Evolutionary conservation across 108 stramenopile genomes (phyloP).

Genomic region (Fragilaria crotonensis): DNA sequence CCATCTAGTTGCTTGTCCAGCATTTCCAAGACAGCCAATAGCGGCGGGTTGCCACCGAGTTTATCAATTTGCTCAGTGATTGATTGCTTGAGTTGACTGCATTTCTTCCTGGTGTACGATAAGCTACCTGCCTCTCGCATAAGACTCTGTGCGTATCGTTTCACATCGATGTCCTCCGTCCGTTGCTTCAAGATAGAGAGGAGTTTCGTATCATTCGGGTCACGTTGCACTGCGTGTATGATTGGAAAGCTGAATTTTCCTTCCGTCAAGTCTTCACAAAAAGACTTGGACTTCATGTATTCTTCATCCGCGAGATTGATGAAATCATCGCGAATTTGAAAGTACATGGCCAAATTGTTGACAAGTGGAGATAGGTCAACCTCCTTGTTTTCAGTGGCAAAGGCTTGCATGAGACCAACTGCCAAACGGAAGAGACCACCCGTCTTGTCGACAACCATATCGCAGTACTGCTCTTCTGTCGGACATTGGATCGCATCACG

Average conservation of each 20-base stretch:
- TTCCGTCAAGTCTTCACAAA: slow-evolving; percentile 96
- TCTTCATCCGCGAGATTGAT: slow-evolving; percentile 90
- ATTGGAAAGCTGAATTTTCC: slow-evolving; percentile 95
- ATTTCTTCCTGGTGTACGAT: slow-evolving; percentile 62
- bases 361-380: slow-evolving; percentile 72
- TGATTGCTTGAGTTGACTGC: slow-evolving; percentile 42
- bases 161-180: slow-evolving; percentile 87
- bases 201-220: slow-evolving; percentile 46
- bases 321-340: slow-evolving; percentile 94
- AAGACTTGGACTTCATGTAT: slow-evolving; percentile 91
- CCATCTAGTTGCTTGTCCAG: slow-evolving; percentile 69
- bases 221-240: slow-evolving; percentile 60
- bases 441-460: slow-evolving; percentile 84
- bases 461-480: slow-evolving; percentile 73
- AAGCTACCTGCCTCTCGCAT: slow-evolving; percentile 72
- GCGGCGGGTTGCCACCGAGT: slow-evolving; percentile 69
- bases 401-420: slow-evolving; percentile 88
- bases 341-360: slow-evolving; percentile 88
- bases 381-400: slow-evolving; percentile 50
- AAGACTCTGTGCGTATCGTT: slow-evolving; percentile 74
- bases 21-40: slow-evolving; percentile 50
- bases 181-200: slow-evolving; percentile 89
- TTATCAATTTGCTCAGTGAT: slow-evolving; percentile 49
- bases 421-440: slow-evolving; percentile 73
- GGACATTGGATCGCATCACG: slow-evolving; percentile 65